Evolutionary conservation across 1,284 basidiomycete genomes (phyloP).

Genomic region (Heterobasidion parviporum): DNA sequence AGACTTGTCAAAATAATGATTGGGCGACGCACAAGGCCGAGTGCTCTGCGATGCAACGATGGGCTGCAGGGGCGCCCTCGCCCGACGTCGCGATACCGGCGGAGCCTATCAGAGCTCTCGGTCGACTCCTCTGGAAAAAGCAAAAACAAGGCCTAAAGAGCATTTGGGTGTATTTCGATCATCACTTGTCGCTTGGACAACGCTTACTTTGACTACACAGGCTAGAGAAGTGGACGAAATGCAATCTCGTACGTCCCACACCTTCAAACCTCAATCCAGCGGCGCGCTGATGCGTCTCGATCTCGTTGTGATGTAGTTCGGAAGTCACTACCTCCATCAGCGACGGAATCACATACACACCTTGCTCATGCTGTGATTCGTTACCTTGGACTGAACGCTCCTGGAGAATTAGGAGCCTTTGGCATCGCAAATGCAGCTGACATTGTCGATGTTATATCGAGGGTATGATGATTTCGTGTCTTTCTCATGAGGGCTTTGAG

Average conservation of each 20-base stretch:
- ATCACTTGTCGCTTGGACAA: neutral
- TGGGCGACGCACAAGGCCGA: constrained; percentile 75
- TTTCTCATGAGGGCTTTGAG: neutral
- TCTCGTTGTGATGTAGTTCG: constrained; percentile 31
- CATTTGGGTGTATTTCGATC: constrained; percentile 44
- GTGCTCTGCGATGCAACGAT: constrained; percentile 59
- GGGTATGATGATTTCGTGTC: constrained; percentile 32
- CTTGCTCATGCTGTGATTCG: constrained; percentile 65
- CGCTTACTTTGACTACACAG: constrained; percentile 27
- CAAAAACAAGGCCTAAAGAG: constrained; percentile 46
- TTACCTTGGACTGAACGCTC: constrained; percentile 51
- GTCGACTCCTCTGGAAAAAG: constrained; percentile 62
- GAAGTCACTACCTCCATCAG: constrained; percentile 34
- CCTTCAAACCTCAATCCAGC: neutral
- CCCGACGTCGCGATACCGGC: constrained; percentile 45
- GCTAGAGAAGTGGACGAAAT: constrained; percentile 57
- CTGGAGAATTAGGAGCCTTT: constrained; percentile 47
- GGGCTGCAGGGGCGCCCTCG: constrained; percentile 42
- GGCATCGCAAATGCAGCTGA: constrained; percentile 50
- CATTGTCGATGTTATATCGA: constrained; percentile 65
- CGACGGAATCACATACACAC: constrained; percentile 51
- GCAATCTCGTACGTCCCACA: constrained; percentile 60
- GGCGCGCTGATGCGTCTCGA: neutral
- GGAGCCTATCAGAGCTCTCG: constrained; percentile 72
- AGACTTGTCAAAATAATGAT: constrained; percentile 74